Percentiles rank a stretch among this genome's conserved stretches.
Evolutionary conservation across 2,329 filamentous ascomycete genomes (phyloP).

Genomic region (Phoma sp.): DNA sequence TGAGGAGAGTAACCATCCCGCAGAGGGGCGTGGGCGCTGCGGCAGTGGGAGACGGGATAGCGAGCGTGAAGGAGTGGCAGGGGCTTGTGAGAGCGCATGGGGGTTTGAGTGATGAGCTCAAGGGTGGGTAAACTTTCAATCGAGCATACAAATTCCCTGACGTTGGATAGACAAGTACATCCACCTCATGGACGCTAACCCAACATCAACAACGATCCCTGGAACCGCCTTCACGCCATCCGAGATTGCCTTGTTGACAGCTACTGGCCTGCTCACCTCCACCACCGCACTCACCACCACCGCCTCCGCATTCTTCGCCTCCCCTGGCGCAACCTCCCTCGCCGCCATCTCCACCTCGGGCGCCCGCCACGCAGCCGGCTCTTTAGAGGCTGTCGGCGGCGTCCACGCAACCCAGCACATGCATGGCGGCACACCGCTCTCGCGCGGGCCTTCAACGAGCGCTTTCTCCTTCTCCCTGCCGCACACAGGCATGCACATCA

Average conservation of each 20-base stretch:
- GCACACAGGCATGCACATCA: constrained; percentile 70
- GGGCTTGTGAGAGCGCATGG: constrained; percentile 34
- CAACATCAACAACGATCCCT: constrained; percentile 54
- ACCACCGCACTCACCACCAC: constrained; percentile 47
- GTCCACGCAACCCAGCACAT: constrained; percentile 67
- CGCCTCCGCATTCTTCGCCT: constrained; percentile 49
- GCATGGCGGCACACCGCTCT: constrained; percentile 65
- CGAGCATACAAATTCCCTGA: constrained; percentile 7
- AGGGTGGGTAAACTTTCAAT: constrained; percentile 44
- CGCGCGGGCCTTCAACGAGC: constrained; percentile 23
- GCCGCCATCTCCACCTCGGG: constrained; percentile 67
- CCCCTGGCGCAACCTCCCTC: constrained; percentile 53
- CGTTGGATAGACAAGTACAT: constrained; percentile 55
- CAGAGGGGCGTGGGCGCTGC: constrained; percentile 63
- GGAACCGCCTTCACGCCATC: constrained; percentile 50
- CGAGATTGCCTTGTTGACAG: constrained; percentile 66
- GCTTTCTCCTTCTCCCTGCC: constrained; percentile 67
- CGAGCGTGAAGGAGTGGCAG: constrained; percentile 61
- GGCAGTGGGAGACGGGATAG: constrained; percentile 69
- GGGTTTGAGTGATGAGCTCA: constrained; percentile 30
- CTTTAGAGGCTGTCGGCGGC: constrained; percentile 72
- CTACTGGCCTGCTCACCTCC: constrained; percentile 70
- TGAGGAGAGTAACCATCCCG: constrained; percentile 70
- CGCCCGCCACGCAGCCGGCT: constrained; percentile 70
- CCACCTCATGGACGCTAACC: constrained; percentile 58